Evolutionary conservation across 352 stramenopile species (phyloP), one percentile per base, ranked within the genome.

Genomic region (Blastocystis sp.): DNA sequence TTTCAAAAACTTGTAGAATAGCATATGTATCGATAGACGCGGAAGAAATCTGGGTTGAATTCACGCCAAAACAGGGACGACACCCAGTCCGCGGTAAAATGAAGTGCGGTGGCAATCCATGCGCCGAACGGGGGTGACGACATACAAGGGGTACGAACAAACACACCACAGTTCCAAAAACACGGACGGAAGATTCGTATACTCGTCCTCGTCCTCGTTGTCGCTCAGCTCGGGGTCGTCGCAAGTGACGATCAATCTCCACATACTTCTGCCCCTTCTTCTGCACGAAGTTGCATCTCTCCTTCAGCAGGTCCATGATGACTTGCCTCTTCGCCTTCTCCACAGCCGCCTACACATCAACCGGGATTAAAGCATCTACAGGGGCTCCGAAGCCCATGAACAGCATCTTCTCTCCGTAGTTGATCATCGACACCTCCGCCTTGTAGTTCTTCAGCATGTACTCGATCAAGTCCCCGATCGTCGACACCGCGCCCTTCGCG

Each of bases 361-460:
- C 23, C 14, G 19, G 56, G 10, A 2, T 28, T 17, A 14, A 41
- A 40, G 19, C 9, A 43, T 45, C 43, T 79, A 79, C 69, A 41
- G 69, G 69, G 21, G 53, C 52, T 53, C 69, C 69, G 89, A 80
- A 96, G 94, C 87, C 92, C 95, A 56, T 94, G 38, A 64, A 79
- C 10, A 79, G 69, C 53, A 79, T 17, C 52, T 79, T 79, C 43
- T 79, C 95, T 43, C 96, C 96, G 89, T 98, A 97, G 76, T 94
- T 98, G 28, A 99, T 92, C 96, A 99, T 99, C 53, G 94, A 96
- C 38, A 99, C 94, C 89, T 98, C 96, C 53, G 97, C 92, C 43
- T 97, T 96, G 90, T 98, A 98, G 89, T 98, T 92, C 19, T 94
- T 93, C 88, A 98, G 93, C 88, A 98, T 98, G 84, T 96, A 93